Conservation (phyloP, 768 basidiomycete genomes). For the Termitomyces sp. region DNA sequence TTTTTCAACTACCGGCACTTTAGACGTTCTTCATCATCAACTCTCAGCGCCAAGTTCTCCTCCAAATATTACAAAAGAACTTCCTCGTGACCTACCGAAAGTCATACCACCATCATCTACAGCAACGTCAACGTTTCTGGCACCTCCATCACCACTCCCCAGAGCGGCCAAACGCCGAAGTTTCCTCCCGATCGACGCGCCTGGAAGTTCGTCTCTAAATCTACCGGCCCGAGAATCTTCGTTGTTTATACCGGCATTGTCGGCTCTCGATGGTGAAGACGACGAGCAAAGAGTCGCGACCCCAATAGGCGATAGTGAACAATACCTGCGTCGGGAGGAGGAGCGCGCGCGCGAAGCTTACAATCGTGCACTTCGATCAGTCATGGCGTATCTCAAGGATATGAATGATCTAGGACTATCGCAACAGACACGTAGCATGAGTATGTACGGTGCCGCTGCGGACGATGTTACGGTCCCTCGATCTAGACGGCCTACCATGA, state of each 20-base stretch:
- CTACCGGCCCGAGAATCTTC: conserved; percentile 64
- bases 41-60: conserved; percentile 26
- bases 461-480: conserved; percentile 43
- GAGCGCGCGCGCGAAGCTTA: conserved; percentile 69
- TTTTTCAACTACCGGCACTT: conserved; percentile 64
- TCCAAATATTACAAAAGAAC: conserved; percentile 19
- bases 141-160: conserved; percentile 39
- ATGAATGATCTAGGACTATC: conserved; percentile 86
- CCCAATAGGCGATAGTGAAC: conserved; percentile 47
- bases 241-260: conserved; percentile 51
- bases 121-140: conserved; percentile 33
- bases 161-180: conserved; percentile 74
- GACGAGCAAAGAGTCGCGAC: conserved; percentile 33
- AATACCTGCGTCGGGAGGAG: conserved; percentile 59
- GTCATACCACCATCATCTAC: conserved; percentile 15
- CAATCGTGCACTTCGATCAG: conserved; percentile 77
- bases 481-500: conserved; percentile 63
- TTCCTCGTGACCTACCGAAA: conserved; percentile 24
- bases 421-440: conserved; percentile 54
- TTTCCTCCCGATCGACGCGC: conserved; percentile 82
- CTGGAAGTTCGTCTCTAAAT: conserved; percentile 45
- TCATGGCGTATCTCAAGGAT: conserved; percentile 95
- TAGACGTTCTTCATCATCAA: conserved; percentile 42
- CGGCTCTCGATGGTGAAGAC: conserved; percentile 36
- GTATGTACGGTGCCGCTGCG: conserved; percentile 51